Base-by-base conservation (phyloP, 2,329 filamentous ascomycete species). In the Colletotrichum filicis region DNA sequence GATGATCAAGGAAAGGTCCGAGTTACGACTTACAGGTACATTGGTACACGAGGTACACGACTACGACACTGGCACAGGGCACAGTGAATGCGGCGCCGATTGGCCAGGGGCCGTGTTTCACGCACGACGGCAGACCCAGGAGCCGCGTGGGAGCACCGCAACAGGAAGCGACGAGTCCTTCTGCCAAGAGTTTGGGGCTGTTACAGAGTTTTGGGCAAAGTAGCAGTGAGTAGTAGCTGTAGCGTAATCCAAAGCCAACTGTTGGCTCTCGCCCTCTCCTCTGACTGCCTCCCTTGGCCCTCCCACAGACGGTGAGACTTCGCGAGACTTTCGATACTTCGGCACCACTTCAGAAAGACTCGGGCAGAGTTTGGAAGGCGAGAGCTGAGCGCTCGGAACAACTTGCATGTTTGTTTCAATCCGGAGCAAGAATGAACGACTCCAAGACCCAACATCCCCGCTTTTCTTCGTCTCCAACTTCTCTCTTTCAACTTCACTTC, bases 141-240 rank as follows among this genome's bases (percentile, higher is more conserved):
- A 60, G 46, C 70, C 70, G 70, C 70, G 66, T 56, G 19, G 59
- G 22, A 37, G 28, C 53, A 60, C 42, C 60, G 55, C 65, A 55
- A 71, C 59, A 73, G 55, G 57, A 55, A 69, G 58, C 53, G 46
- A 69, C 16, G 8, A 8, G 16, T 24, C 59, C 24, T 28, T 60
- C 53, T 57, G 71, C 71, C 71, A 73, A 73, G 71, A 73, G 67
- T 73, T 73, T 71, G 60, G 57, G 60, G 60, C 67, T 66, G 71
- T 73, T 73, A 73, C 67, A 73, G 57, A 68, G 49, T 63, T 28
- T 63, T 63, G 9, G 58, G 32, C 46, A 37, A 35, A 68, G 64
- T 69, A 32, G 37, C 58, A 56, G 53, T 12, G 26, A 68, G 64
- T 69, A 32, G 37, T 65, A 56, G 53, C 30, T 30, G 42, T n/a